Base-by-base conservation (phyloP, 225 moss, liverwort and hornwort genomes). In the Pseudisothecium myosuroides region DNA sequence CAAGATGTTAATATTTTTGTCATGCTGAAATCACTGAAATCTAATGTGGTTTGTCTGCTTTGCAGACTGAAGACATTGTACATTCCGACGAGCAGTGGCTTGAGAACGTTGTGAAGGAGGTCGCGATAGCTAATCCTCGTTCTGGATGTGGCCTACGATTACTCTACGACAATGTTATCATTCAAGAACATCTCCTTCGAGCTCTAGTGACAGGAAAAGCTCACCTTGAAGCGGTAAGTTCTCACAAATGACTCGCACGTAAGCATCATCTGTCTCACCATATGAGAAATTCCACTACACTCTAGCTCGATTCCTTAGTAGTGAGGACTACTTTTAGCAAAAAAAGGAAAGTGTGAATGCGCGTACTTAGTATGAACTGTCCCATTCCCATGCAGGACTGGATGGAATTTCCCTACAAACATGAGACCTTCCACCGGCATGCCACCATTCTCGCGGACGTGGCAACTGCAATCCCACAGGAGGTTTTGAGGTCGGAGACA, bases 361-460 rank as follows among this genome's bases (percentile, higher is more conserved):
- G 28, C 59, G 59, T 28, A 39, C 41, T 80, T 7, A 59, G 39
- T 59, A 41, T 41, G 41, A 71, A 76, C 41, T 82, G n/a, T 61
- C 43, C 18, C 43, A 56, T 91, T 47, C 43, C 41, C 26, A 12
- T 90, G 86, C 93, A 95, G 93, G 92, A 93, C 73, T 95, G 93
- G 93, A 50, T 88, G 8, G 95, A 95, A 61, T 95, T 95, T 56
- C 87, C 93, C 12, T 93, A 95, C 74, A 84, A 95, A 78, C 84
- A 94, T 69, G 95, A 95, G 81, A 91, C 95, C 55, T 93, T 95
- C 89, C 95, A 93, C 88, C 90, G 92, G 26, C 95, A 95, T 80
- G 95, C 95, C 74, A 95, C 93, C 59, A 92, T 94, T 90, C 92
- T 93, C 61, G 90, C 95, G 77, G 95, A 95, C 85, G 92, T 95